A percentile compares a stretch with the other conserved stretches of the same genome.
These are phyloP conservation scores for Ogataea saltuana DNA, from an alignment of 805 yeast genomes.

Conservation along the genomic window DNA sequence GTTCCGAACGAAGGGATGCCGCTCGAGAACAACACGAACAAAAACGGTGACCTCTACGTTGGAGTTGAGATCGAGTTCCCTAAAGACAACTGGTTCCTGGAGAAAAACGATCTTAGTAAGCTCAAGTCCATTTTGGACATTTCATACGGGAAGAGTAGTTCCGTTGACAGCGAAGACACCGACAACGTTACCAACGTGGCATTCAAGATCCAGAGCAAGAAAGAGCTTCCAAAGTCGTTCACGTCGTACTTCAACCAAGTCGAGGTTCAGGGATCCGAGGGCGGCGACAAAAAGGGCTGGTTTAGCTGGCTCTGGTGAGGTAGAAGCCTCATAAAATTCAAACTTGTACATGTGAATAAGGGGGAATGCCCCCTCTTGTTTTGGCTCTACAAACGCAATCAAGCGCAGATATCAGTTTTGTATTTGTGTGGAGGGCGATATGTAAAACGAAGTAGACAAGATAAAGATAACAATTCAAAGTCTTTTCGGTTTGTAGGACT, in stretches of 20 bases:
- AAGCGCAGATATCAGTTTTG: constrained; percentile 6
- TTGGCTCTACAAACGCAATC: too few species aligned
- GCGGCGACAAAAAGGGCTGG: constrained; percentile 29
- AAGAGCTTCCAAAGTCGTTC: constrained; percentile 30
- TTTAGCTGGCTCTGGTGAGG: constrained; percentile 24
- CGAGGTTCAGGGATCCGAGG: constrained; percentile 29
- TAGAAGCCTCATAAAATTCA: neutral
- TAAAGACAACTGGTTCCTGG: constrained; percentile 79
- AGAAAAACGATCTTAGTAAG: constrained; percentile 60
- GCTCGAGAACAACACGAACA: constrained; percentile 32
- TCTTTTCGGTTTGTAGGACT: constrained; percentile 26
- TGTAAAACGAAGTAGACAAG: constrained; percentile 3
- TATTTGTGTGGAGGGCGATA: constrained; percentile 6
- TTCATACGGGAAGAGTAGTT: constrained; percentile 23
- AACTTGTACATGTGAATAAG: constrained; percentile 11
- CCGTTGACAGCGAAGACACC: constrained; percentile 24
- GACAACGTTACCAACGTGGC: constrained; percentile 28
- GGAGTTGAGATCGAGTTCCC: constrained; percentile 80
- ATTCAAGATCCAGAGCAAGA: constrained; percentile 24
- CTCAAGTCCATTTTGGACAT: constrained; percentile 54
- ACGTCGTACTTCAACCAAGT: constrained; percentile 30
- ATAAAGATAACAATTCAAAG: constrained; percentile 13
- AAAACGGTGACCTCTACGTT: constrained; percentile 70
- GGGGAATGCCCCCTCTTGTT: too few species aligned
- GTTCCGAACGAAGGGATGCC: constrained; percentile 87